Evolutionary conservation across 2,329 filamentous ascomycete species (phyloP), one percentile per base, ranked within the genome.

Genomic region (Botrytis pseudocinerea): DNA sequence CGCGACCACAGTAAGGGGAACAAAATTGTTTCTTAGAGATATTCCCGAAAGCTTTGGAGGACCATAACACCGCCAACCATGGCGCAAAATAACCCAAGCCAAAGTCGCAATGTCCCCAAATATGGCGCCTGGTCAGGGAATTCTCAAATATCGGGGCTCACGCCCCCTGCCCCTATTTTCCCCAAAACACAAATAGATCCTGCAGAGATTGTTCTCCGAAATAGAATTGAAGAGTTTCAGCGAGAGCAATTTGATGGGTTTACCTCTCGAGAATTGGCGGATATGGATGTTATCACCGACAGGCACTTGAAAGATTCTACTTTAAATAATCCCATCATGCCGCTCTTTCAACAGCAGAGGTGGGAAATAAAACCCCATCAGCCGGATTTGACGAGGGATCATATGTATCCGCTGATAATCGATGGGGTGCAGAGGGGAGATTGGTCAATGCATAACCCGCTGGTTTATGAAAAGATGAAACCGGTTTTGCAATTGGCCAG

Each of bases 401-500:
- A 44, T 28, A 48, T 77, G 25, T 77, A 76, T 66, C 69, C 72
- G 4, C 28, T 77, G 25, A 42, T 51, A 18, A 25, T 64, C 3
- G 42, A 64, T 28, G 69, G 70, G 2, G 51, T 73, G 61, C 70
- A 66, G 2, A 63, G 63, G 1, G 75, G 74, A 0, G 48, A 69
- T 22, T 77, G 75, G 76, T 66, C 32, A 35, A 72, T 70, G 32
- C 38, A 32, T 3, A 76, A 77, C 66, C 74, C 76, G 20, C 63
- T 75, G 35, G 76, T 79, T 2, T 79, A 75, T 62, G 74, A 69
- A 5, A 51, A 69, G 25, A 70, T 76, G n/a, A 54, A 77, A 40
- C 76, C 76, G 14, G 44, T 40, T 40, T 60, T 78, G 35, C 79
- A 81, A 18, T 77, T 78, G 0, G 80, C 79, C 4, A 78, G 70